A percentile compares a stretch with the other conserved stretches of the same genome.
phyloP scores from a whole-genome alignment of 1,284 basidiomycete genomes.

The Sphaerobolus stellatus region DNA sequence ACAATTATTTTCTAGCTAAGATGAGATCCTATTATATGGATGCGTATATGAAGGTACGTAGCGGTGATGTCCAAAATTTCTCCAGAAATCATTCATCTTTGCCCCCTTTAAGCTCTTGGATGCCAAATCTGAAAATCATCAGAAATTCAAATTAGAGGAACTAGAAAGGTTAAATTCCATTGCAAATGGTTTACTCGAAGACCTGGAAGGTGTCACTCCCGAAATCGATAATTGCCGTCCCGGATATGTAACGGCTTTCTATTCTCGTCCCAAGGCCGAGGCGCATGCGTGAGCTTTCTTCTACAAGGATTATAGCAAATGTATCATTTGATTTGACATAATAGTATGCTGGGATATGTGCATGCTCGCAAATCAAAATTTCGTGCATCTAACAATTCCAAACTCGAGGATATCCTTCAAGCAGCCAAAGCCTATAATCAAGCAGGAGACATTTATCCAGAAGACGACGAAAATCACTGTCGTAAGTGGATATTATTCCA shows the following conservation, averaged over 20 bases:
- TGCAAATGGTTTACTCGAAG: background rate
- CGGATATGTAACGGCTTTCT: slow-evolving; percentile 9
- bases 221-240: background rate
- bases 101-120: background rate
- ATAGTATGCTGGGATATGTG: background rate
- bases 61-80: background rate
- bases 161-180: no score
- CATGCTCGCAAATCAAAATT: slow-evolving; percentile 1
- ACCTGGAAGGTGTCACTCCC: background rate
- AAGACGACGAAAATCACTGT: slow-evolving; percentile 30
- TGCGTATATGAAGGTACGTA: background rate
- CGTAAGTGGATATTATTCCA: slow-evolving; percentile 18
- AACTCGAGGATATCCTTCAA: slow-evolving; percentile 10
- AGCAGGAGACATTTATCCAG: slow-evolving; percentile 25
- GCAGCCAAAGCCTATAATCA: slow-evolving; percentile 22
- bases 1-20: background rate
- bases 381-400: slow-evolving; percentile 2
- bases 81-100: background rate
- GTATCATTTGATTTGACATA: background rate
- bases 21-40: background rate
- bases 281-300: slow-evolving; percentile 13
- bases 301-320: no score
- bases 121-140: background rate
- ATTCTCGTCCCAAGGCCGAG: slow-evolving; percentile 10
- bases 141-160: background rate